A percentile compares a stretch with the other conserved stretches of the same genome.
These are phyloP conservation scores for Polygonum aviculare DNA, from an alignment of 148 eudicot genomes.

Conservation along the genomic window DNA sequence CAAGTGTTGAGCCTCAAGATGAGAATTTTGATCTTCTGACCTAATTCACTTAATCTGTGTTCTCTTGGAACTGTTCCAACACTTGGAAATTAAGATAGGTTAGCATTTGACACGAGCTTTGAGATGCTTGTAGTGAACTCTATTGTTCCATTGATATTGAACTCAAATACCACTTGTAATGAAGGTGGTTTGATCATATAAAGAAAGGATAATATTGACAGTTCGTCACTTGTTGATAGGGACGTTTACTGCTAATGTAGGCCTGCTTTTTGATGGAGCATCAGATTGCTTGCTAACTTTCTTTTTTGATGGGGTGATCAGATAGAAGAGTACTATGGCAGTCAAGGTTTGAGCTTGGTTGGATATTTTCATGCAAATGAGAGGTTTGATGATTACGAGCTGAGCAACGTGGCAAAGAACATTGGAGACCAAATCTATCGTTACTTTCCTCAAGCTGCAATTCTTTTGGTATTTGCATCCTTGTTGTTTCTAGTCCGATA, in stretches of 20 bases:
- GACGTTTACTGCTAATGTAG: neutral
- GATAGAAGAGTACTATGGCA: slow-evolving; percentile 74
- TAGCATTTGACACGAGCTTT: neutral
- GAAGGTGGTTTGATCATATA: neutral
- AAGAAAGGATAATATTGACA: neutral
- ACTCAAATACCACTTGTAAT: neutral
- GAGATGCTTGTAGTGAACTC: too few relatives aligned
- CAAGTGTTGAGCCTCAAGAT: too few relatives aligned
- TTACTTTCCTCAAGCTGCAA: slow-evolving; percentile 68
- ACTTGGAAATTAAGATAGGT: neutral
- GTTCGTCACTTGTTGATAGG: neutral
- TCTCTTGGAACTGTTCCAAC: neutral
- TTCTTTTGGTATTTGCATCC: slow-evolving; percentile 53
- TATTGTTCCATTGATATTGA: neutral
- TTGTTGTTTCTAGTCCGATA: neutral
- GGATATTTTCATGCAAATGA: slow-evolving; percentile 95
- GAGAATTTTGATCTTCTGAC: too few relatives aligned
- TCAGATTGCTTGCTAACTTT: neutral
- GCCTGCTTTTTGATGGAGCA: neutral
- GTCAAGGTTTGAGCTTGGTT: slow-evolving; percentile 68
- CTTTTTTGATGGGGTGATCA: slow-evolving; percentile 16
- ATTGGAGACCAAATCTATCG: slow-evolving; percentile 81
- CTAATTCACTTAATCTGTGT: neutral
- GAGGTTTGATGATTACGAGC: slow-evolving; percentile 72
- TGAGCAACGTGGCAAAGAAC: slow-evolving; percentile 63